Conservation (phyloP, 495 filamentous ascomycete species). For the Cenococcum geophilum region DNA sequence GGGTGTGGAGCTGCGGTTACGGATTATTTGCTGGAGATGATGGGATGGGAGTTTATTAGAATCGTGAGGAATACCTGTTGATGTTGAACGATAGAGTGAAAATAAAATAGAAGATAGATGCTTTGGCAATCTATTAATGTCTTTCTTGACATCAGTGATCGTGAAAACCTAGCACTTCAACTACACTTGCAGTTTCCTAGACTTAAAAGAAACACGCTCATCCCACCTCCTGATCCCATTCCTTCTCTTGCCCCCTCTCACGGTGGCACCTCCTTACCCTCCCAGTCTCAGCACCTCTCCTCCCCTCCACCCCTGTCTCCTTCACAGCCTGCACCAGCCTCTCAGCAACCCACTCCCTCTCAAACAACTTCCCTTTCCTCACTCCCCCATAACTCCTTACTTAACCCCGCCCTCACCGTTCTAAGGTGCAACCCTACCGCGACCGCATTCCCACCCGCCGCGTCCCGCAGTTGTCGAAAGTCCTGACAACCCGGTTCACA, state of each 20-base stretch:
- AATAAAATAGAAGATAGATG: too few species aligned
- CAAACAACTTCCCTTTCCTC: constrained; percentile 55
- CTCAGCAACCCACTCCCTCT: constrained; percentile 54
- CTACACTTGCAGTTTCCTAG: too few species aligned
- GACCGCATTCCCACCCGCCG: constrained; percentile 54
- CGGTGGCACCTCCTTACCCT: constrained; percentile 55
- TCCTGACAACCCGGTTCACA: constrained; percentile 63
- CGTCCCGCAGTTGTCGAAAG: constrained; percentile 60
- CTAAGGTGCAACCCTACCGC: constrained; percentile 73
- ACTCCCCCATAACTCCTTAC: constrained; percentile 61
- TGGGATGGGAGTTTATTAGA: too few species aligned
- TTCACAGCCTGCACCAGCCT: constrained; percentile 52
- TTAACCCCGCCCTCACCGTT: constrained; percentile 71
- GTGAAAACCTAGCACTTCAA: too few species aligned
- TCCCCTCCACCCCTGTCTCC: constrained; percentile 20
- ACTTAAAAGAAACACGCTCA: too few species aligned
- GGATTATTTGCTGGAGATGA: too few species aligned
- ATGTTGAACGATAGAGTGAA: too few species aligned
- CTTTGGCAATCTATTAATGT: too few species aligned
- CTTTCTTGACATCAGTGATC: too few species aligned
- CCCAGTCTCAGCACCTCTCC: constrained; percentile 31
- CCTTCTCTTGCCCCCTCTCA: constrained; percentile 32
- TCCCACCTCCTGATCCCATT: too few species aligned
- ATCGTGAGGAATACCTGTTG: too few species aligned
- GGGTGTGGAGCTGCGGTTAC: too few species aligned